phyloP scores from a whole-genome alignment of 2,329 filamentous ascomycete genomes.

The Coniosporium tulheliwenetii region DNA sequence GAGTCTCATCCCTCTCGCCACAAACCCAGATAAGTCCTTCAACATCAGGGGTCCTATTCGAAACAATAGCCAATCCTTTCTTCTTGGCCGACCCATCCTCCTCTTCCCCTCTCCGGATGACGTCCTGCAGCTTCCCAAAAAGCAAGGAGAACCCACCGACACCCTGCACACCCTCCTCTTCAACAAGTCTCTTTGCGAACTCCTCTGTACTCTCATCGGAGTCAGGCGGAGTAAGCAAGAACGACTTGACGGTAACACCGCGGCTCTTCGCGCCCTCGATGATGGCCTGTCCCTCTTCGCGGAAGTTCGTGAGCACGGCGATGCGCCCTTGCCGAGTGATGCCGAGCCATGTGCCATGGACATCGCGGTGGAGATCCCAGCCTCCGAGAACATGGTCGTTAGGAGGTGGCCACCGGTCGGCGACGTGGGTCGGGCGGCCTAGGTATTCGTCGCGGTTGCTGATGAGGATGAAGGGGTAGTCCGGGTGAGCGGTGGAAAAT shows the following conservation, averaged over 20 bases:
- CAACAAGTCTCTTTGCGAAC: conserved; percentile 39
- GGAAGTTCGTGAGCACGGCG: conserved; percentile 49
- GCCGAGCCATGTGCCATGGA: conserved; percentile 49
- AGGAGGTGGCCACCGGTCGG: conserved; percentile 43
- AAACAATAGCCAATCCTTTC: conserved; percentile 40
- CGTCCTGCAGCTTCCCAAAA: conserved; percentile 38
- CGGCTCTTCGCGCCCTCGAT: conserved; percentile 31
- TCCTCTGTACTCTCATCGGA: conserved; percentile 26
- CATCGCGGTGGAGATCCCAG: conserved; percentile 42
- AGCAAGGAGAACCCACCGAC: conserved; percentile 49
- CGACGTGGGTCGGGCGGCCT: conserved; percentile 41
- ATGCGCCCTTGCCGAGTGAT: conserved; percentile 44
- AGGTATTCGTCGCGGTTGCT: conserved; percentile 44
- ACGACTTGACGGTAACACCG: conserved; percentile 45
- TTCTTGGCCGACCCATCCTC: conserved; percentile 3
- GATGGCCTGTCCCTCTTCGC: conserved; percentile 31
- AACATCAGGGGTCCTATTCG: conserved; percentile 40
- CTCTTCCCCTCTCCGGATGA: conserved; percentile 5
- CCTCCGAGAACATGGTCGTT: conserved; percentile 41
- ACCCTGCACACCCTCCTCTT: conserved; percentile 36
- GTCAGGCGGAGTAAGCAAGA: conserved; percentile 30
- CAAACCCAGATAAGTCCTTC: conserved; percentile 37
- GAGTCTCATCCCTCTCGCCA: conserved; percentile 31
- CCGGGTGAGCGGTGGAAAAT: conserved; percentile 30
- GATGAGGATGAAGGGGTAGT: conserved; percentile 33